These are phyloP conservation scores for Acidomyces sp. DNA, from an alignment of 495 filamentous ascomycete species.

Conservation along the genomic window DNA sequence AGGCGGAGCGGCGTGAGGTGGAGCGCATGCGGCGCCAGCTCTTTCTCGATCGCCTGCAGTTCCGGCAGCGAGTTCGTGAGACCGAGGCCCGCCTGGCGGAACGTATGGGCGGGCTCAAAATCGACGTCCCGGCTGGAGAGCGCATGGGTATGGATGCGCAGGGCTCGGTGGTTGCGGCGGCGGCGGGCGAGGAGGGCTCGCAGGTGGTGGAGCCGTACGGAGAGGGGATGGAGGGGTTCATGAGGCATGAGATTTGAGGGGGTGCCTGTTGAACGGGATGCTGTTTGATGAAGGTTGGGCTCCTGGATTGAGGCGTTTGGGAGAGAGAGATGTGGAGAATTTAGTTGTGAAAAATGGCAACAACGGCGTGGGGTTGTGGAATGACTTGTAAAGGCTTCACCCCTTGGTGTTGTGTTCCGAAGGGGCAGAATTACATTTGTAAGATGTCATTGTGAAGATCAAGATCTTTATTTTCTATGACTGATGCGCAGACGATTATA, in stretches of 20 bases:
- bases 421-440: no score
- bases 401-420: no score
- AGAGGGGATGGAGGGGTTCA: conserved; percentile 20
- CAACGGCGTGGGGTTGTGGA: no score
- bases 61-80: conserved; percentile 74
- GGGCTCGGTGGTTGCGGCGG: neutral
- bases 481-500: no score
- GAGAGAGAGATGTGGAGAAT: no score
- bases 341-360: no score
- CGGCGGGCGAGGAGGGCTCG: neutral
- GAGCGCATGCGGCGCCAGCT: conserved; percentile 83
- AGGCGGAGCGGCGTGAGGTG: conserved; percentile 83
- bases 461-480: no score
- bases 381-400: no score
- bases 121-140: neutral
- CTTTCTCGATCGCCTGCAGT: conserved; percentile 78
- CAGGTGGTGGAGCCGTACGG: conserved; percentile 10
- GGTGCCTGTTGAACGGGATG: no score
- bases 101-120: conserved; percentile 2
- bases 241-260: conserved; percentile 19
- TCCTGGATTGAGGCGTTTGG: no score
- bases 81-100: conserved; percentile 58
- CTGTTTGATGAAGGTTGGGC: no score
- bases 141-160: conserved; percentile 4
- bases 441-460: no score